Evolutionary conservation across 371 early-diverging fungal species (phyloP).

Genomic region (Dichotomocladium elegans): DNA sequence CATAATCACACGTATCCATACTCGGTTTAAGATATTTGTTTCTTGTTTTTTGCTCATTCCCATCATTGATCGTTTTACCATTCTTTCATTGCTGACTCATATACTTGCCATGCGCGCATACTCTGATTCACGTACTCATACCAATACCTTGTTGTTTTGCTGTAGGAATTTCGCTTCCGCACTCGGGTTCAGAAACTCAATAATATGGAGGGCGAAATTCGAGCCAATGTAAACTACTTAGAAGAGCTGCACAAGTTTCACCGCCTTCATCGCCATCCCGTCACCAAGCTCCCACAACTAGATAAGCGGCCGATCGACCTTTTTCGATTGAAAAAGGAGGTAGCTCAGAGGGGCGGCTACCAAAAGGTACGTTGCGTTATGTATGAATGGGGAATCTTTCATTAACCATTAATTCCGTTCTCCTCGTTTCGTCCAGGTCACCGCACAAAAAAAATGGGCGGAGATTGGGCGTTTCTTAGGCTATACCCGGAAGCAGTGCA

Average conservation of each 20-base stretch:
- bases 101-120: neutral
- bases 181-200: slow-evolving; percentile 89
- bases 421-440: slow-evolving; percentile 51
- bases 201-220: slow-evolving; percentile 85
- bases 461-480: slow-evolving; percentile 80
- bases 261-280: slow-evolving; percentile 69
- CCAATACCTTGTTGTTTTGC: too few species aligned
- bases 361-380: slow-evolving; percentile 50
- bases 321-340: slow-evolving; percentile 77
- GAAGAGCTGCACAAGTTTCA: slow-evolving; percentile 90
- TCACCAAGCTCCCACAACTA: slow-evolving; percentile 74
- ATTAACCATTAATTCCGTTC: slow-evolving; percentile 1
- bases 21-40: slow-evolving; percentile 1
- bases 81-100: neutral
- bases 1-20: slow-evolving; percentile 3
- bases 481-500: slow-evolving; percentile 72
- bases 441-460: slow-evolving; percentile 82
- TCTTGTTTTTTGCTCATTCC: neutral
- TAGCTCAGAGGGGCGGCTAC: slow-evolving; percentile 74
- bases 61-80: too few species aligned
- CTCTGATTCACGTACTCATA: neutral
- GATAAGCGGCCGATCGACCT: slow-evolving; percentile 86
- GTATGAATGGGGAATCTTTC: neutral
- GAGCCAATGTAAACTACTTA: slow-evolving; percentile 83
- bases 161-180: slow-evolving; percentile 82